phyloP scores from a whole-genome alignment of 208 protist genomes.

The Leishmania martiniquensis region DNA sequence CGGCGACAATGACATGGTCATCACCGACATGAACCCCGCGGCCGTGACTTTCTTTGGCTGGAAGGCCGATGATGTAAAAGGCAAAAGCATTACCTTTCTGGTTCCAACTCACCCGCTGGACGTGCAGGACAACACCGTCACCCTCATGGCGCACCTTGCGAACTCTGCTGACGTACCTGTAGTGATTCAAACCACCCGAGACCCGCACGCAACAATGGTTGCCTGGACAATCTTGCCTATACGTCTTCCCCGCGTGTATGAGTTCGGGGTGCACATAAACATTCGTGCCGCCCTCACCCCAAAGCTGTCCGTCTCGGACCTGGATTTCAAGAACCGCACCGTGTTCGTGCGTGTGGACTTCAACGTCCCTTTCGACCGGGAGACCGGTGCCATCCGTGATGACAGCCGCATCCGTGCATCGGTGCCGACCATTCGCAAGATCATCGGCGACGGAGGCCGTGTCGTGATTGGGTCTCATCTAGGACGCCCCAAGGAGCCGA shows the following conservation, averaged over 20 bases:
- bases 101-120: slow-evolving; percentile 86
- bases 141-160: slow-evolving; percentile 63
- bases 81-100: slow-evolving; percentile 91
- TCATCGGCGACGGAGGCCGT: slow-evolving; percentile 89
- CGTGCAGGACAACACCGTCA: slow-evolving; percentile 83
- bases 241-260: slow-evolving; percentile 75
- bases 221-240: slow-evolving; percentile 88
- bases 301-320: slow-evolving; percentile 89
- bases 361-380: slow-evolving; percentile 97
- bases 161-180: slow-evolving; percentile 71
- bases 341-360: slow-evolving; percentile 98
- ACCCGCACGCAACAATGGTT: slow-evolving; percentile 89
- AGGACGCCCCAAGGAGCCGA: slow-evolving; percentile 97
- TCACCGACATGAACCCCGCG: slow-evolving; percentile 85
- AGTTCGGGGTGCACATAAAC: slow-evolving; percentile 92
- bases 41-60: slow-evolving; percentile 85
- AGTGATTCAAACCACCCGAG: slow-evolving; percentile 87
- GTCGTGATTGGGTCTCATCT: slow-evolving; percentile 97
- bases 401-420: slow-evolving; percentile 96
- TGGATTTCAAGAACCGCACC: slow-evolving; percentile 90
- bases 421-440: slow-evolving; percentile 97
- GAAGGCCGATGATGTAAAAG: slow-evolving; percentile 63
- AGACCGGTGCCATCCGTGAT: slow-evolving; percentile 94
- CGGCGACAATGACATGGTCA: slow-evolving; percentile 90
- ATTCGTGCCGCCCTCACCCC: slow-evolving; percentile 81